phyloP scores from a whole-genome alignment of 768 basidiomycete genomes.

The Grammothele lineata region DNA sequence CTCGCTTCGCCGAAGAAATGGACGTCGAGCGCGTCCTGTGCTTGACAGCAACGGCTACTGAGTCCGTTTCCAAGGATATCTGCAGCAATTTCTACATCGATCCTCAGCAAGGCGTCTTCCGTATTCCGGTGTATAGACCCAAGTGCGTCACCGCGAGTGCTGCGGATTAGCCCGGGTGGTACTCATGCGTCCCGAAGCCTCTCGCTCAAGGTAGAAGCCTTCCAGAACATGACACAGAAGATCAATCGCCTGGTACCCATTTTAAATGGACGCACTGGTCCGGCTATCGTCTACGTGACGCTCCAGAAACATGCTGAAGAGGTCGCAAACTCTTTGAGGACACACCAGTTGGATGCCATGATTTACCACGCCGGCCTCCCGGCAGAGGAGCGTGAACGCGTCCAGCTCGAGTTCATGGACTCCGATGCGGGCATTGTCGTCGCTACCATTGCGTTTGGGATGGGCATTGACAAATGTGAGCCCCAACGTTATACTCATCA shows the following conservation, averaged over 20 bases:
- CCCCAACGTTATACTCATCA: background rate
- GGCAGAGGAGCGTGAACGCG: conserved; percentile 29
- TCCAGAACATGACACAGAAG: conserved; percentile 30
- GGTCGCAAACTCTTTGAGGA: conserved; percentile 27
- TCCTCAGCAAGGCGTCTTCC: conserved; percentile 35
- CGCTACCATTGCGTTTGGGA: conserved; percentile 44
- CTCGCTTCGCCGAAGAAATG: conserved; percentile 42
- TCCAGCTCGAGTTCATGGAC: conserved; percentile 38
- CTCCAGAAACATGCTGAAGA: conserved; percentile 38
- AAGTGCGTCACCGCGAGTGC: conserved; percentile 30
- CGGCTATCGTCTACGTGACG: conserved; percentile 44
- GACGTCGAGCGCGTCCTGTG: conserved; percentile 42
- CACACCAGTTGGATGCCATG: conserved; percentile 25
- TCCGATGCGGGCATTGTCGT: conserved; percentile 35
- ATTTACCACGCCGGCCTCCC: conserved; percentile 43
- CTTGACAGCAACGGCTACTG: conserved; percentile 44
- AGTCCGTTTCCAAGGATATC: conserved; percentile 38
- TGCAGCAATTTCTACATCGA: conserved; percentile 42
- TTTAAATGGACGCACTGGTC: conserved; percentile 33
- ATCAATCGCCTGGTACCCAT: conserved; percentile 33
- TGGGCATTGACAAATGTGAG: conserved; percentile 41
- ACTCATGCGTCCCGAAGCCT: conserved; percentile 23
- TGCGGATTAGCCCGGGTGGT: background rate
- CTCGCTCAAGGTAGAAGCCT: conserved; percentile 32
- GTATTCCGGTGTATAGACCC: conserved; percentile 39